Evolutionary conservation across 805 yeast genomes (phyloP), one percentile per base, ranked within the genome.

Genomic region (Priceomyces haplophilus): DNA sequence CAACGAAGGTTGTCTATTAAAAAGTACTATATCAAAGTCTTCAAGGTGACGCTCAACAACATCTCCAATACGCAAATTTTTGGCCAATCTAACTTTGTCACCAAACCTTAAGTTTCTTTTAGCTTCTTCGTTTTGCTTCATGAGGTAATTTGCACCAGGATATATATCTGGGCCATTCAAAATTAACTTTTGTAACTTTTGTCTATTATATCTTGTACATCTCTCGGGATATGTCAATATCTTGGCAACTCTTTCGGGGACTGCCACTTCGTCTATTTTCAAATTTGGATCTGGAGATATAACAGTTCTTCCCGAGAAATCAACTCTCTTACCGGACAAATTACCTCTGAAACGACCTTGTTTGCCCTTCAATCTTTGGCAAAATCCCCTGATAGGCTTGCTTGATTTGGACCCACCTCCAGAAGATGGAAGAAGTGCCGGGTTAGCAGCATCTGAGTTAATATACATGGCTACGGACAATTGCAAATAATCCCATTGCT

Each of bases 281-380:
- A 93, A 71, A 61, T 93, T 93, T 29, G 99, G 99, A 71, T 93
- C 99, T 2, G 99, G 99, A 2, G 98, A 91, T 58, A 93, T 93
- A 53, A 93, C 99, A 0, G 99, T 93, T 72, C 99, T 81, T 39
- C 95, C 99, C 0, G 97, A 89, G 61, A 93, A 93, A 65, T 93
- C 99, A 19, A 93, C 99, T 73, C 99, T 86, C 66, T 93, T 93
- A 65, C 99, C 99, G 1, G 97, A 89, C 54, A 93, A 70, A 59
- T 93, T 93, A 52, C 99, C 99, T 74, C 99, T 80, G 71, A 93
- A 95, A 61, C 99, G 84, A 58, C 99, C 99, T 68, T 93, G 98
- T 54, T 93, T 93, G 64, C 99, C 99, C 68, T 93, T 93, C 50
- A 93, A 75, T 59, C 99, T 80, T 71, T 93, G 99, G 64, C 99